These are phyloP conservation scores for Trichocomaceae sp. DNA, from an alignment of 2,329 filamentous ascomycete species.

Conservation along the genomic window DNA sequence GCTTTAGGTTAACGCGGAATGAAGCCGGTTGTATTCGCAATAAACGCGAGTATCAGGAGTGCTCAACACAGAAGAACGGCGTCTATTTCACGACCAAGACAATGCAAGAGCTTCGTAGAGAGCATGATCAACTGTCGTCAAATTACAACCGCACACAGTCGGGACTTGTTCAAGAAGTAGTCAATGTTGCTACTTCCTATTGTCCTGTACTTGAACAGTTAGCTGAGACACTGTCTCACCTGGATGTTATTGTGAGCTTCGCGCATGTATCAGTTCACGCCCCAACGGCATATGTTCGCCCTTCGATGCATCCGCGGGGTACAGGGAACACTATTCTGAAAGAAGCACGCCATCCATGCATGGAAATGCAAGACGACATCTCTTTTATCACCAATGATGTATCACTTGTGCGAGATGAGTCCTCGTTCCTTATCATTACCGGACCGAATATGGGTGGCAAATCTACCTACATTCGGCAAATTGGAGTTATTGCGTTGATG, in stretches of 20 bases:
- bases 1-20: constrained; percentile 82
- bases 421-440: constrained; percentile 92
- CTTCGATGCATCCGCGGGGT: constrained; percentile 82
- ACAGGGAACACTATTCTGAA: constrained; percentile 82
- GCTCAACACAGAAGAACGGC: constrained; percentile 96
- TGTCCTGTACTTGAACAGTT: constrained; percentile 85
- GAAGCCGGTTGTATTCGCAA: constrained; percentile 92
- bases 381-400: constrained; percentile 99
- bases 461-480: constrained; percentile 95
- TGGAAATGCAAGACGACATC: constrained; percentile 98
- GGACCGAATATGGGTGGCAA: constrained; percentile 99
- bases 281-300: constrained; percentile 82
- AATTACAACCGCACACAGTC: constrained; percentile 94
- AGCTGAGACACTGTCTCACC: constrained; percentile 79
- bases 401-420: constrained; percentile 66
- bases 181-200: constrained; percentile 88
- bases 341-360: constrained; percentile 90
- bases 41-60: constrained; percentile 84
- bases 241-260: constrained; percentile 91
- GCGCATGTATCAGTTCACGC: constrained; percentile 91
- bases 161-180: constrained; percentile 85
- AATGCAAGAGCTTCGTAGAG: constrained; percentile 72
- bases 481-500: constrained; percentile 94
- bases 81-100: constrained; percentile 92
- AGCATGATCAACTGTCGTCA: constrained; percentile 87